Percentiles rank a stretch among this genome's conserved stretches.
Evolutionary conservation across 179 eudicot species (phyloP).

Genomic region (Gypsophila paniculata): DNA sequence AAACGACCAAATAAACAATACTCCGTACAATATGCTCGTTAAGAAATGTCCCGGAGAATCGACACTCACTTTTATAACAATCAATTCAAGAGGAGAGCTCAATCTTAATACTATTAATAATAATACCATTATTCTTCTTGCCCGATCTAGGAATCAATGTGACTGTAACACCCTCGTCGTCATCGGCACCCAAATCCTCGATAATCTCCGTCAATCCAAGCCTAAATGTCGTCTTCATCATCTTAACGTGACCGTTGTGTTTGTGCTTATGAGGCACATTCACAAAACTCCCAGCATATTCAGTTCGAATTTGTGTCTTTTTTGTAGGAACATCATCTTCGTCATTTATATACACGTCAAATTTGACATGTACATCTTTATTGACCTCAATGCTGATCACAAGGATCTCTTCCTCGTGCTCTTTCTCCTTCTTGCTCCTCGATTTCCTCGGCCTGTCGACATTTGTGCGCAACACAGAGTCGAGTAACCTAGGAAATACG

Average conservation of each 20-base stretch:
- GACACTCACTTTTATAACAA: no score
- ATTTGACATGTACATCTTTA: conserved; percentile 48
- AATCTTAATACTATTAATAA: conserved; percentile 50
- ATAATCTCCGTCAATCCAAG: conserved; percentile 54
- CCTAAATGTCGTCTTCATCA: conserved; percentile 39
- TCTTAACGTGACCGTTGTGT: conserved; percentile 25
- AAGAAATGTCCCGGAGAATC: no score
- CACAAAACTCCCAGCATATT: conserved; percentile 80
- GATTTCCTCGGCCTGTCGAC: conserved; percentile 59
- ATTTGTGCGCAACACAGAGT: conserved; percentile 34
- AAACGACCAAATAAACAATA: no score
- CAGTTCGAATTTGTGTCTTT: conserved; percentile 36
- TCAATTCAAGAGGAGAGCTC: conserved; percentile 28
- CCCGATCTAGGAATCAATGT: conserved; percentile 56
- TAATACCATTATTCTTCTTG: conserved; percentile 29
- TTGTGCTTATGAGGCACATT: conserved; percentile 64
- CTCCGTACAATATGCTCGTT: no score
- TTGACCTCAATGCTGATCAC: conserved; percentile 54
- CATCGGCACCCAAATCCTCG: conserved; percentile 63
- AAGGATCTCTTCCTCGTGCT: conserved; percentile 56
- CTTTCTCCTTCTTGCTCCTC: conserved; percentile 56
- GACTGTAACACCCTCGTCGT: conserved; percentile 60
- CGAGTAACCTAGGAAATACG: conserved; percentile 45
- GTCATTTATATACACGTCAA: conserved; percentile 66
- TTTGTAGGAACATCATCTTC: conserved; percentile 45